phyloP scores from a whole-genome alignment of 805 yeast genomes.

The Zygoascus flipseniorum region DNA sequence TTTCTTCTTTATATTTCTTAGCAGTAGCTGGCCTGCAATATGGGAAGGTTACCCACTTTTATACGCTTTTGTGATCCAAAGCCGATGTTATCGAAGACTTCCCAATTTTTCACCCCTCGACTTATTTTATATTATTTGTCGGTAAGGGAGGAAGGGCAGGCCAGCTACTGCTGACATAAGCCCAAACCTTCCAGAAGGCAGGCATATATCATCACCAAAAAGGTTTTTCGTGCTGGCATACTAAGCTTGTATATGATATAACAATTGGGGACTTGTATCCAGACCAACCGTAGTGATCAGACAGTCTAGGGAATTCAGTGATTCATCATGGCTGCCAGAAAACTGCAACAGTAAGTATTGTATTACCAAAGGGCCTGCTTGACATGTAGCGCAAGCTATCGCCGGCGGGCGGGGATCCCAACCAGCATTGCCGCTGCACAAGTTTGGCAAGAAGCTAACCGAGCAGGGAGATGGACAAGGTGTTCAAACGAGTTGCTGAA shows the following conservation, averaged over 20 bases:
- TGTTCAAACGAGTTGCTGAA: slow-evolving; percentile 84
- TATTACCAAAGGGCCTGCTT: not conserved
- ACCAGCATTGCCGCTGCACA: too few species aligned
- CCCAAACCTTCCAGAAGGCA: not conserved
- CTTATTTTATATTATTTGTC: too few species aligned
- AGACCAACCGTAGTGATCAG: not conserved
- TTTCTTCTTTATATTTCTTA: too few species aligned
- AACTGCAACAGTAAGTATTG: slow-evolving; percentile 39
- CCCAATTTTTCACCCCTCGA: too few species aligned
- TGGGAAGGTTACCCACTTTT: too few species aligned
- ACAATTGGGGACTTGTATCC: not conserved
- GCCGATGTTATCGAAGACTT: too few species aligned
- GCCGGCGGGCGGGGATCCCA: too few species aligned
- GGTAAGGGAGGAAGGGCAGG: too few species aligned
- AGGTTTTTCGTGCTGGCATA: not conserved
- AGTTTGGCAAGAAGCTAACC: too few species aligned
- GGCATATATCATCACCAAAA: not conserved
- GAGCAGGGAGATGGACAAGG: slow-evolving; percentile 73
- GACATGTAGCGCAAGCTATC: not conserved
- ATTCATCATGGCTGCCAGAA: slow-evolving; percentile 39
- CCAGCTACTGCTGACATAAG: not conserved
- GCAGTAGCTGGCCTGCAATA: too few species aligned
- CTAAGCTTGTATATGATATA: not conserved
- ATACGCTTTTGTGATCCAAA: too few species aligned
- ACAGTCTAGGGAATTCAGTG: not conserved